A percentile compares a stretch with the other conserved stretches of the same genome.
Evolutionary conservation across 2,329 filamentous ascomycete genomes (phyloP).

Genomic region (Lasiodiplodia hormozganensis): DNA sequence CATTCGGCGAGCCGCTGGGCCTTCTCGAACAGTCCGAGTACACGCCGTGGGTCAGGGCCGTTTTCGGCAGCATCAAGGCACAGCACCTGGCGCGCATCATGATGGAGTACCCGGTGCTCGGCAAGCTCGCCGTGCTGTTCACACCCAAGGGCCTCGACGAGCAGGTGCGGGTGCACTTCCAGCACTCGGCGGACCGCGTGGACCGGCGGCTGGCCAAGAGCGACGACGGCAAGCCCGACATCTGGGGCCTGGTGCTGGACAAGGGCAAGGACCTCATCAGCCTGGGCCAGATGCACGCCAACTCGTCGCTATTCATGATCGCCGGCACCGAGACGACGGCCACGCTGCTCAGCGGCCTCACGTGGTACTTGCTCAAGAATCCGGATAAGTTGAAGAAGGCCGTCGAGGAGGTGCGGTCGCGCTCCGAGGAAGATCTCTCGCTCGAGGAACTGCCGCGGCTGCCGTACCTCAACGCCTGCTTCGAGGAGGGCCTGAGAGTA

Average conservation of each 20-base stretch:
- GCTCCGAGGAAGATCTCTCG: conserved; percentile 43
- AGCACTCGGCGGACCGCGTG: conserved; percentile 30
- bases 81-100: neutral
- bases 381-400: conserved; percentile 39
- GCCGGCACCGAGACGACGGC: conserved; percentile 57
- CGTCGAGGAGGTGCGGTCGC: conserved; percentile 38
- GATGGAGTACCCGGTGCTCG: conserved; percentile 9
- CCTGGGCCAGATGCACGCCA: conserved; percentile 48
- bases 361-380: conserved; percentile 42
- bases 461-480: conserved; percentile 47
- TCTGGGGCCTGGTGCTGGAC: conserved; percentile 49
- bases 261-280: conserved; percentile 33
- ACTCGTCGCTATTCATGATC: conserved; percentile 47
- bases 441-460: conserved; percentile 42
- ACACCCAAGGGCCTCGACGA: neutral
- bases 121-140: neutral
- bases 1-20: conserved; percentile 41
- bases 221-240: conserved; percentile 37
- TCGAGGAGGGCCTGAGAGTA: conserved; percentile 51
- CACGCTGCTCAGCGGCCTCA: conserved; percentile 48
- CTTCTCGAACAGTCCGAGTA: conserved; percentile 41
- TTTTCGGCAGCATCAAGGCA: conserved; percentile 38
- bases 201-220: conserved; percentile 35
- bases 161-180: neutral
- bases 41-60: conserved; percentile 42